Evolutionary conservation across 208 protist genomes (phyloP).

Genomic region (Leishmania braziliensis): DNA sequence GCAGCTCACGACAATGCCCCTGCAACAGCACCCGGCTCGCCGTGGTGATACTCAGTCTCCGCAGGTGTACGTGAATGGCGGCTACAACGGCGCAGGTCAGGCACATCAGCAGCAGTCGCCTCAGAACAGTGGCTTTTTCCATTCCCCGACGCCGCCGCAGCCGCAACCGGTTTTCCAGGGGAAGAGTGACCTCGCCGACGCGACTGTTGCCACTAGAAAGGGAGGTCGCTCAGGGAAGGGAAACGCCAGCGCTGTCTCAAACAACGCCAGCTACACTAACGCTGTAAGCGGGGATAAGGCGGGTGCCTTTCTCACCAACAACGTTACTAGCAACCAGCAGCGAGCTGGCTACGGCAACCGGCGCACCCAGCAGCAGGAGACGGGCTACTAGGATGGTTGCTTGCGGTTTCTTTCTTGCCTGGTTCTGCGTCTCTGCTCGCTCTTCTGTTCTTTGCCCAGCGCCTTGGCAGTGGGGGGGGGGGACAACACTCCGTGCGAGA

Average conservation of each 20-base stretch:
- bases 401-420: background rate
- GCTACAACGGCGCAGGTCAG: slow-evolving; percentile 19
- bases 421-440: background rate
- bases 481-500: background rate
- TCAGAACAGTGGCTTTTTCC: slow-evolving; percentile 4
- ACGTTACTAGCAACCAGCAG: background rate
- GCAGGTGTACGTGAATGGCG: slow-evolving; percentile 28
- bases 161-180: slow-evolving; percentile 11
- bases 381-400: slow-evolving; percentile 2
- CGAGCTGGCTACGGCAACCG: background rate
- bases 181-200: background rate
- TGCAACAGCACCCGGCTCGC: slow-evolving; percentile 10
- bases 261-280: background rate
- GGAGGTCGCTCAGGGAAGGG: background rate
- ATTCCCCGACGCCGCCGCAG: background rate
- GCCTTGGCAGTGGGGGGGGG: background rate
- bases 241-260: background rate
- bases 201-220: background rate
- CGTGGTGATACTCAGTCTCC: slow-evolving; percentile 22
- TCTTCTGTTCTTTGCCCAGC: background rate
- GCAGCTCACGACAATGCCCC: slow-evolving; percentile 3
- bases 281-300: background rate
- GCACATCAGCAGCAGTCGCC: background rate
- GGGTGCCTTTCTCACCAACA: background rate
- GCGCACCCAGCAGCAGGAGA: slow-evolving; percentile 4